Evolutionary conservation across 805 yeast species (phyloP).

Genomic region (Kodamaea lidongshanica): DNA sequence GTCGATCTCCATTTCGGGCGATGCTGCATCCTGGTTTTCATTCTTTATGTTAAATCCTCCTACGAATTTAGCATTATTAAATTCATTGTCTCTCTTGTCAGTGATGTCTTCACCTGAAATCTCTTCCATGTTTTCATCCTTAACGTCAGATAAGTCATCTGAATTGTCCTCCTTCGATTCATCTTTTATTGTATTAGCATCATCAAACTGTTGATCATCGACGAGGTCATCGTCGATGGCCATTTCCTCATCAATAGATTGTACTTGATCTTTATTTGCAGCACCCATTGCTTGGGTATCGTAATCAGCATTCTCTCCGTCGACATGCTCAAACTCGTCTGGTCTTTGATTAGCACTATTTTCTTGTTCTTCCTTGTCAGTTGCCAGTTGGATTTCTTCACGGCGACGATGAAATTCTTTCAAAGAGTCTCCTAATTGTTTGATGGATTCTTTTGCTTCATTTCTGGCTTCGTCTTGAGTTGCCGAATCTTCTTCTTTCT

Average conservation of each 20-base stretch:
- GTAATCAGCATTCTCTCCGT: slow-evolving; percentile 67
- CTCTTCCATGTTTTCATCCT: slow-evolving; percentile 13
- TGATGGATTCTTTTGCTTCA: slow-evolving; percentile 68
- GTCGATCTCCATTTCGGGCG: slow-evolving; percentile 18
- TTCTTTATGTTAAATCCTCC: slow-evolving; percentile 15
- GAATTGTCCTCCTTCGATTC: no score
- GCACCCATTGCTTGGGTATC: slow-evolving; percentile 93
- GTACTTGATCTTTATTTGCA: slow-evolving; percentile 74
- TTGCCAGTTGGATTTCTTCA: slow-evolving; percentile 75
- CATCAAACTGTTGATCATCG: slow-evolving; percentile 5
- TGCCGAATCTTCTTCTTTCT: slow-evolving; percentile 32
- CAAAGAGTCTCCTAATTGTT: slow-evolving; percentile 84
- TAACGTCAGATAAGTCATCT: slow-evolving; percentile 16
- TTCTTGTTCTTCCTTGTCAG: slow-evolving; percentile 40
- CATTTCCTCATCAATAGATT: slow-evolving; percentile 69
- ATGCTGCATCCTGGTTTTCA: slow-evolving; percentile 13
- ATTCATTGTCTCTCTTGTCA: slow-evolving; percentile 28
- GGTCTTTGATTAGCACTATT: slow-evolving; percentile 57
- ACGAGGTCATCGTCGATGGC: slow-evolving; percentile 68
- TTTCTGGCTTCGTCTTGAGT: slow-evolving; percentile 52
- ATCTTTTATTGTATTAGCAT: no score
- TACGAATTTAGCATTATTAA: slow-evolving; percentile 24
- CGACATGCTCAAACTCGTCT: slow-evolving; percentile 80
- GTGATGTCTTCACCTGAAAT: slow-evolving; percentile 16
- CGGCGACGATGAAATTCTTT: slow-evolving; percentile 88